A percentile compares a stretch with the other conserved stretches of the same genome.
Evolutionary conservation across 441 rosid species (phyloP).

Genomic region (Isatis lusitanica): DNA sequence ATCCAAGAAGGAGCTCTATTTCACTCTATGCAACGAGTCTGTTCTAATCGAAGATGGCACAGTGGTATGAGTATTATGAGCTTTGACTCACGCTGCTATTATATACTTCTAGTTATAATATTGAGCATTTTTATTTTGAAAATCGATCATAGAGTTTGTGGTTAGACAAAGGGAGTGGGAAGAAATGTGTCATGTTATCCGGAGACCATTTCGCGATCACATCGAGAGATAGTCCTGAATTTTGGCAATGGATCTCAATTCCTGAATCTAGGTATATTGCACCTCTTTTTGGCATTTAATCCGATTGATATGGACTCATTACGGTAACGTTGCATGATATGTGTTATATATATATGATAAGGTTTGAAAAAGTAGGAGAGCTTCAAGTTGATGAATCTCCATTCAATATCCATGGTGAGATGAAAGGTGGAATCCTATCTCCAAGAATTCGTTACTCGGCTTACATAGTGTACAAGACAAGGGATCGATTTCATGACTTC

Average conservation of each 20-base stretch:
- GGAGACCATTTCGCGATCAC: constrained; percentile 28
- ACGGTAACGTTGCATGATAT: too few species aligned
- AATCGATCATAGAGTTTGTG: constrained; percentile 31
- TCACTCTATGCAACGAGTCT: too few species aligned
- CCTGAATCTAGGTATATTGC: constrained; percentile 32
- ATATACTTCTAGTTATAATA: background rate
- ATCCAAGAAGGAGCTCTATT: too few species aligned
- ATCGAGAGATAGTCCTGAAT: background rate
- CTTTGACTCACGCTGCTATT: too few species aligned
- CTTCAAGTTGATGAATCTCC: too few species aligned
- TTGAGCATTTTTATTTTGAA: background rate
- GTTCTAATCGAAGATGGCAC: background rate
- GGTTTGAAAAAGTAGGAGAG: too few species aligned
- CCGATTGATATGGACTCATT: too few species aligned
- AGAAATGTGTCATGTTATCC: constrained; percentile 38
- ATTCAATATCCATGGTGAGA: too few species aligned
- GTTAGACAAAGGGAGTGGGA: constrained; percentile 36
- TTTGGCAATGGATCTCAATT: constrained; percentile 34
- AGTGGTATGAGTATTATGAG: background rate
- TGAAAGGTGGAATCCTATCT: constrained; percentile 8
- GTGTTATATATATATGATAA: too few species aligned
- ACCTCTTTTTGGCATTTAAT: too few species aligned
- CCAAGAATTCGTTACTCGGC: constrained; percentile 34
- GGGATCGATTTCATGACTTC: background rate
- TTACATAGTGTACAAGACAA: constrained; percentile 35